Evolutionary conservation across 2,329 filamentous ascomycete species (phyloP).

Genomic region (Botrytis fragariae): DNA sequence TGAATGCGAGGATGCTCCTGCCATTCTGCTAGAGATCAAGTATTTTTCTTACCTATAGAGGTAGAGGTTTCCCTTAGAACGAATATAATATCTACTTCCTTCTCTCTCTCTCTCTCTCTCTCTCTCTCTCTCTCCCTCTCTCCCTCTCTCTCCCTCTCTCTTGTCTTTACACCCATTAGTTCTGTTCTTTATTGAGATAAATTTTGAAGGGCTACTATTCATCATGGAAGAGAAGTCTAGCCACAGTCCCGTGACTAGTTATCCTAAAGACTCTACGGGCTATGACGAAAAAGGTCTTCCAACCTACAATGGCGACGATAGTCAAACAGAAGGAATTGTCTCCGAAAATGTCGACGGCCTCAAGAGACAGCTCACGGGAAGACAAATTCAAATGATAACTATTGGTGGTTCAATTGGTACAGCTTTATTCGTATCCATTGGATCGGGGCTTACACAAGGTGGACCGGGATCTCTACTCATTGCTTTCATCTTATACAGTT

Average conservation of each 20-base stretch:
- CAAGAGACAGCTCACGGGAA: slow-evolving; percentile 42
- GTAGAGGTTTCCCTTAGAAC: background rate
- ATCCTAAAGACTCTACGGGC: slow-evolving; percentile 9
- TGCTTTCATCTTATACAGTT: slow-evolving; percentile 43
- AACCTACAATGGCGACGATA: background rate
- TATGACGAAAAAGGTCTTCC: slow-evolving; percentile 21
- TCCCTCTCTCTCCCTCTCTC: too few species aligned
- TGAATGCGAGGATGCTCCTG: background rate
- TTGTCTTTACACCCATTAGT: background rate
- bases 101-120: background rate
- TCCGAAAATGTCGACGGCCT: slow-evolving; percentile 31
- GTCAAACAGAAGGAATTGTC: slow-evolving; percentile 17
- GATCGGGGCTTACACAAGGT: slow-evolving; percentile 42
- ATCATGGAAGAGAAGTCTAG: slow-evolving; percentile 23
- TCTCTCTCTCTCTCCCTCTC: too few species aligned
- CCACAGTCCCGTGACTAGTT: slow-evolving; percentile 9
- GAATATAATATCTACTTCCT: background rate
- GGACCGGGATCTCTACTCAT: slow-evolving; percentile 44
- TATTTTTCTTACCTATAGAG: background rate
- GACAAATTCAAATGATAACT: slow-evolving; percentile 50
- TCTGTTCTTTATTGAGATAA: background rate
- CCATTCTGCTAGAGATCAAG: background rate
- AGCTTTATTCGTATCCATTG: slow-evolving; percentile 48
- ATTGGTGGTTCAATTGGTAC: slow-evolving; percentile 50
- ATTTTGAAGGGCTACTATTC: background rate